These are phyloP conservation scores for Cladobotryum mycophilum DNA, from an alignment of 2,329 filamentous ascomycete species.

Conservation along the genomic window DNA sequence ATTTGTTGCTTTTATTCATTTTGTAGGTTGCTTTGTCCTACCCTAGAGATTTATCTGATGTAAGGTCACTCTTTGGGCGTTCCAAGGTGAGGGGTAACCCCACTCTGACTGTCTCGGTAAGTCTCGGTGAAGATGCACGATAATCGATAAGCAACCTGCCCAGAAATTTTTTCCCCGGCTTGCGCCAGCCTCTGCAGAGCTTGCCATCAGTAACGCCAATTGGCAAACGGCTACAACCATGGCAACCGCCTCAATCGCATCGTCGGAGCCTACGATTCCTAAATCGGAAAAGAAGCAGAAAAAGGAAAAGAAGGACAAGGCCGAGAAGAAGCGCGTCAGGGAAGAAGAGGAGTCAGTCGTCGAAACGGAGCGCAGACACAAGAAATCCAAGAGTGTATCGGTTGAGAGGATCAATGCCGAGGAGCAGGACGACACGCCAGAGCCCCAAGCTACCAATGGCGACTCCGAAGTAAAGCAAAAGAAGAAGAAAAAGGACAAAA, in stretches of 20 bases:
- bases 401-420: conserved; percentile 19
- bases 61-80: no score
- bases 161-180: background rate
- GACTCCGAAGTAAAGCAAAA: conserved; percentile 31
- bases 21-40: no score
- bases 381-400: conserved; percentile 44
- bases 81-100: background rate
- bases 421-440: conserved; percentile 10
- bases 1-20: no score
- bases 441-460: conserved; percentile 19
- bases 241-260: conserved; percentile 22
- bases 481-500: conserved; percentile 22
- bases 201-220: conserved; percentile 18
- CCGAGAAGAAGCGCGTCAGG: conserved; percentile 39
- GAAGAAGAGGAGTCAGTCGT: conserved; percentile 38
- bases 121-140: conserved; percentile 12
- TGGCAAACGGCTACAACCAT: conserved; percentile 12
- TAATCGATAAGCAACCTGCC: conserved; percentile 16
- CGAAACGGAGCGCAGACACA: conserved; percentile 40
- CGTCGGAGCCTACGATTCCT: conserved; percentile 22
- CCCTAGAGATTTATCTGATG: no score
- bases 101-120: conserved; percentile 12
- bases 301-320: conserved; percentile 27
- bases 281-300: conserved; percentile 36
- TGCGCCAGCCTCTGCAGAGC: conserved; percentile 9